Base-by-base conservation (phyloP, 1,139 yeast genomes). In the Suhomyces chickasaworum region DNA sequence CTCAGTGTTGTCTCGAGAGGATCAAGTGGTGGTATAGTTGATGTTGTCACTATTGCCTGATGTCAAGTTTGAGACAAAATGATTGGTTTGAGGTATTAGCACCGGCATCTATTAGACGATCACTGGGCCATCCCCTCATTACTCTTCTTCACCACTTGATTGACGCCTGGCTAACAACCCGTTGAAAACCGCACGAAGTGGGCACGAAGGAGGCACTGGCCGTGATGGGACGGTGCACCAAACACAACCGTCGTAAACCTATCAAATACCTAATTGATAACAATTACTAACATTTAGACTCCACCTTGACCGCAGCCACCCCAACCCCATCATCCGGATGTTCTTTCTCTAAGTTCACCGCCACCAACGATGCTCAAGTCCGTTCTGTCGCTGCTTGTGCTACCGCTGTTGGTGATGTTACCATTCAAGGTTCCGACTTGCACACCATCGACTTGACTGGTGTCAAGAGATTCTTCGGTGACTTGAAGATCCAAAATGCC, bases 341-440 rank as follows among this genome's bases (percentile, higher is more conserved):
- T 72, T 75, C 83, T 16, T 80, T 79, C 72, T 60, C 64, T 33
- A 66, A 65, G 50, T 75, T 69, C 66, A 85, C 93, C 43, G 90
- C 88, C 55, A 81, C 93, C 50, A 81, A 84, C 42, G 89, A 91
- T 68, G 63, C 86, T 33, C 91, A 89, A 57, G 81, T 93, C 64
- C 95, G 88, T 60, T 65, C 71, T 38, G 79, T 87, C 53, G 71
- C 88, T 49, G 77, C 83, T 39, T 93, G 99, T 83, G 69, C 81
- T 40, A 86, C 91, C 53, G 80, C 91, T 56, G 80, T 80, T 53
- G 98, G 97, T 75, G 85, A 85, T 66, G 73, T 93, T 61, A 69
- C 76, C 69, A 76, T 93, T 64, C 64, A 80, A 51, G 89, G 91
- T 72, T 69, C 63, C 48, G 68, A 65, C 42, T 69, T 85, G 48